Conservation (phyloP, 306 rosid species). For the Leucaena leucocephala region DNA sequence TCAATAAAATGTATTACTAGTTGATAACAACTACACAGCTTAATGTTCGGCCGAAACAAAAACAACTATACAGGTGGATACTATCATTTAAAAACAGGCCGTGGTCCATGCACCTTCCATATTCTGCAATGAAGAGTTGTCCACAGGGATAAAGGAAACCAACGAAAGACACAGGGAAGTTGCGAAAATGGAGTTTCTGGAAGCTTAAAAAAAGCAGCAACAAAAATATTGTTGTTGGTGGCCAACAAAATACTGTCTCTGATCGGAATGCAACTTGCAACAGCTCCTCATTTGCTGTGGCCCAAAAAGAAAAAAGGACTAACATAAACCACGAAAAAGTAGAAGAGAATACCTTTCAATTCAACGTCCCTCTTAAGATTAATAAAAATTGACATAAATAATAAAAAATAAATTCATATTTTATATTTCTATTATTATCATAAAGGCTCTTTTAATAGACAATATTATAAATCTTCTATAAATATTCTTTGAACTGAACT, state of each 20-base stretch:
- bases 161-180: neutral
- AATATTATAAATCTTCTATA: too few relatives aligned
- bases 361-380: too few relatives aligned
- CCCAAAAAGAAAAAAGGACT: neutral
- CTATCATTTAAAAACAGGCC: neutral
- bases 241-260: neutral
- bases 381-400: too few relatives aligned
- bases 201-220: neutral
- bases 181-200: neutral
- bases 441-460: too few relatives aligned
- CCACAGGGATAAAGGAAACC: neutral
- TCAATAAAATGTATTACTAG: neutral
- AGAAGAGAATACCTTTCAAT: neutral
- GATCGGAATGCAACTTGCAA: neutral
- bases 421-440: too few relatives aligned
- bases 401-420: too few relatives aligned
- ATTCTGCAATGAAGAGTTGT: neutral
- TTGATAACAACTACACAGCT: neutral
- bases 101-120: neutral
- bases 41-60: neutral
- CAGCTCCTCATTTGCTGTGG: neutral
- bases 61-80: neutral
- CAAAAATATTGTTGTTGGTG: neutral
- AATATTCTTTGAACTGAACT: too few relatives aligned
- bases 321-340: neutral